Evolutionary conservation across 805 yeast species (phyloP).

Genomic region (Geotrichum ghanense): DNA sequence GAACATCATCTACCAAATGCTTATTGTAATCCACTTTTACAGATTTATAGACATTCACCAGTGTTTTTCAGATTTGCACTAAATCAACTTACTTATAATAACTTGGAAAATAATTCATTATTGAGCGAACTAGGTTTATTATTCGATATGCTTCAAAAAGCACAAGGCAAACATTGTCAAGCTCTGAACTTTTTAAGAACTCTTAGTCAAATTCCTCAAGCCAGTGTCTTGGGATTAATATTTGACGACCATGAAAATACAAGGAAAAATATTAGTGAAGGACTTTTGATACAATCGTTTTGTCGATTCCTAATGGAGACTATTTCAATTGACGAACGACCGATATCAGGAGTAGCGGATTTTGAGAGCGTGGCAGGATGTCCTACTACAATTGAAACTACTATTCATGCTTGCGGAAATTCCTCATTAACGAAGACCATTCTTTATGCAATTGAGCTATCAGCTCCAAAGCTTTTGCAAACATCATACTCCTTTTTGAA

Average conservation of each 20-base stretch:
- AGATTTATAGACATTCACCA: conserved; percentile 68
- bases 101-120: conserved; percentile 32
- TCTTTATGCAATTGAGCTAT: conserved; percentile 17
- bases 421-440: conserved; percentile 13
- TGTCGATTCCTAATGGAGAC: conserved; percentile 46
- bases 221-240: conserved; percentile 40
- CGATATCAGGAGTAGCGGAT: conserved; percentile 1
- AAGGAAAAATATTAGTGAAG: conserved; percentile 9
- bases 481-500: conserved; percentile 11
- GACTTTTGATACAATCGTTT: conserved; percentile 37
- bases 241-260: conserved; percentile 30
- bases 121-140: conserved; percentile 79
- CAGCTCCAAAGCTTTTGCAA: conserved; percentile 1
- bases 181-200: conserved; percentile 66
- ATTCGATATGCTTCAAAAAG: conserved; percentile 82
- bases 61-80: conserved; percentile 56
- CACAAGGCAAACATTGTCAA: conserved; percentile 66
- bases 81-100: conserved; percentile 29
- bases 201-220: conserved; percentile 38
- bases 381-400: conserved; percentile 12
- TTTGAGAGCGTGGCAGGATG: conserved; percentile 11
- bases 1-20: conserved; percentile 79
- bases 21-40: conserved; percentile 66
- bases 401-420: conserved; percentile 17
- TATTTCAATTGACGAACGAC: conserved; percentile 38